Conservation (phyloP, 345 rosid species). For the Cardamine chenopodiifolia region DNA sequence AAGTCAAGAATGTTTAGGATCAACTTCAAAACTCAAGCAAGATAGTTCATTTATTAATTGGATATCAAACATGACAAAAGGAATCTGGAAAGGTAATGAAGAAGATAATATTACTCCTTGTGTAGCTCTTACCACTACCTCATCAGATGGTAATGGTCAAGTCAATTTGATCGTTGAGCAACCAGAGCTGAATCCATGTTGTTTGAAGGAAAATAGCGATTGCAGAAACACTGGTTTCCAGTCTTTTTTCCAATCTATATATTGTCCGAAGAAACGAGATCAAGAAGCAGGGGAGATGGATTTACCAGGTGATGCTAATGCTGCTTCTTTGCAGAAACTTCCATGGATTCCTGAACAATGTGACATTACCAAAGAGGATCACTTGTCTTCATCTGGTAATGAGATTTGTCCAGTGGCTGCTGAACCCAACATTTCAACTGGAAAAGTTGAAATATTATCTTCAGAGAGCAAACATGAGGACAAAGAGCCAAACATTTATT, state of each 20-base stretch:
- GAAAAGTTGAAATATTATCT: slow-evolving; percentile 39
- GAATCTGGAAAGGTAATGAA: slow-evolving; percentile 52
- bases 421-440: too few species aligned
- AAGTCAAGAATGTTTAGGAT: slow-evolving; percentile 52
- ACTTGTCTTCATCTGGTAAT: slow-evolving; percentile 43
- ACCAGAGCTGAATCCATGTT: slow-evolving; percentile 25
- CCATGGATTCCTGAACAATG: slow-evolving; percentile 44
- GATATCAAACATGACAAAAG: slow-evolving; percentile 89
- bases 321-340: slow-evolving; percentile 49
- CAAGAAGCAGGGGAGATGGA: slow-evolving; percentile 45
- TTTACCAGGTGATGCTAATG: slow-evolving; percentile 44
- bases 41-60: slow-evolving; percentile 89
- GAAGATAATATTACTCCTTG: slow-evolving; percentile 50
- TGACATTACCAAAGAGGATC: slow-evolving; percentile 43
- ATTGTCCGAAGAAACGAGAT: slow-evolving; percentile 51
- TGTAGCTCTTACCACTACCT: slow-evolving; percentile 45
- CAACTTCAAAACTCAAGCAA: slow-evolving; percentile 54
- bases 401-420: slow-evolving; percentile 39
- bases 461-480: slow-evolving; percentile 43
- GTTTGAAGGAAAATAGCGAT: slow-evolving; percentile 33
- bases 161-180: slow-evolving; percentile 37
- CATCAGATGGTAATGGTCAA: slow-evolving; percentile 39
- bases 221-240: slow-evolving; percentile 63
- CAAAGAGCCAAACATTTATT: slow-evolving; percentile 47
- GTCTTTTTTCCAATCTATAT: slow-evolving; percentile 75